Percentiles rank a stretch among this genome's conserved stretches.
phyloP scores from a whole-genome alignment of 2,329 filamentous ascomycete genomes.

The Xylaria polymorpha region DNA sequence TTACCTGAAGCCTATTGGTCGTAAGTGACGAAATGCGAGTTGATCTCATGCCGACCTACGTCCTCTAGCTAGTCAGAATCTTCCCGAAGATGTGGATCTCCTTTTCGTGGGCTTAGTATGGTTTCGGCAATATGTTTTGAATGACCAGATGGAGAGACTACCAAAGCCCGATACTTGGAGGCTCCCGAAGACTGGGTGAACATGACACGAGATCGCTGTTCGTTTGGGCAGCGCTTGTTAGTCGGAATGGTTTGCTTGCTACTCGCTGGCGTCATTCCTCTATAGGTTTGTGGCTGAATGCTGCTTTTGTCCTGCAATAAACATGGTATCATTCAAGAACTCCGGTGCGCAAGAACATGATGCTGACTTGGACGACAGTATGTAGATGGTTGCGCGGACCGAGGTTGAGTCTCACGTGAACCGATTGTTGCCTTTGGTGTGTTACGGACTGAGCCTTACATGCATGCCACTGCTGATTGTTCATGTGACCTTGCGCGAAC shows the following conservation, averaged over 20 bases:
- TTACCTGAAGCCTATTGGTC: constrained; percentile 31
- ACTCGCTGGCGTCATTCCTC: background rate
- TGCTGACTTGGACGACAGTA: constrained; percentile 17
- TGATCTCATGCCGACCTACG: constrained; percentile 20
- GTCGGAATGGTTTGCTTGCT: constrained; percentile 5
- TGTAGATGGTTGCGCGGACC: constrained; percentile 8
- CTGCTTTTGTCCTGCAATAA: constrained; percentile 24
- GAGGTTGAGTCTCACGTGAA: constrained; percentile 21
- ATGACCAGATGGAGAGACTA: background rate
- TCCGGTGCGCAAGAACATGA: constrained; percentile 7
- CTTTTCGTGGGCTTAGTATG: constrained; percentile 4
- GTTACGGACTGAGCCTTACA: constrained; percentile 20
- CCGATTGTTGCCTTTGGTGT: constrained; percentile 9
- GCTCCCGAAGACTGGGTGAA: constrained; percentile 7
- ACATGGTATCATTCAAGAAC: constrained; percentile 3
- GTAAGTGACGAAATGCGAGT: constrained; percentile 27
- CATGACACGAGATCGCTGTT: constrained; percentile 5
- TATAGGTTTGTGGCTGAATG: background rate
- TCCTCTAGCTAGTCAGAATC: constrained; percentile 11
- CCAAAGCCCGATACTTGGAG: background rate
- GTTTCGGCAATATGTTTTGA: constrained; percentile 19
- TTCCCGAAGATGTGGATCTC: constrained; percentile 19
- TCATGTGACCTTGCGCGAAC: constrained; percentile 31
- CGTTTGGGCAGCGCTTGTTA: constrained; percentile 1
- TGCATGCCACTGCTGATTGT: constrained; percentile 23